Base-by-base conservation (phyloP, 2,329 filamentous ascomycete genomes). In the Ceratocystis variospora region DNA sequence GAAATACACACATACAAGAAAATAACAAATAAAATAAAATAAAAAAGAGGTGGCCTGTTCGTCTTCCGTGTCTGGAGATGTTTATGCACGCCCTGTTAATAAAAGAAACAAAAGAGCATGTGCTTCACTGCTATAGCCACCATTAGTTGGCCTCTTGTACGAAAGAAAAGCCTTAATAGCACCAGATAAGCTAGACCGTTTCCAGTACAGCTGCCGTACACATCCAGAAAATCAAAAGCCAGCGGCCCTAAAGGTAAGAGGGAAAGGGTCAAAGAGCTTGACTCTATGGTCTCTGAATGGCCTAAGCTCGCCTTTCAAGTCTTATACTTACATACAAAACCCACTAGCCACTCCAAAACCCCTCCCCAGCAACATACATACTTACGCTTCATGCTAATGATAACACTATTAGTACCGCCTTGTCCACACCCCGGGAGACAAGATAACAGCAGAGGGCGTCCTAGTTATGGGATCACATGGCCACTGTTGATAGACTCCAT, bases 61-160 rank as follows among this genome's bases (percentile, higher is more conserved):
- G 25, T 17, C 28, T 17, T 31, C 25, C 53, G 53, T 59, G 53
- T 59, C 53, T 59, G 28, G 28, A 33, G 7, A 17, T 31, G 53
- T 59, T 59, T 33, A 59, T 59, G 53, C 53, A 59, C 53, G 15
- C 53, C 53, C 53, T 7, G 33, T 59, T 59, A 59, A 59, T 15
- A 59, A 59, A 37, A 37, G 37, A 37, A 37, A 37, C 37, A 37
- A 12, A 37, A n/a, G 28, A 19, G 28, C 53, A 19, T 59, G 53
- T 59, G 53, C 53, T 37, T 31, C 53, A 8, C 15, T 59, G 28
- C 25, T 59, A 33, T 12, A 31, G 12, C 53, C 53, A 59, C 53
- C 53, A 31, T 50, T 19, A 33, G 15, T 33, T 59, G 28, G 53
- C 28, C 53, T 12, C 22, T 5, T 31, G 5, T 8, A 8, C 5